phyloP scores from a whole-genome alignment of 495 filamentous ascomycete species.

The Parachaetomium inaequale region DNA sequence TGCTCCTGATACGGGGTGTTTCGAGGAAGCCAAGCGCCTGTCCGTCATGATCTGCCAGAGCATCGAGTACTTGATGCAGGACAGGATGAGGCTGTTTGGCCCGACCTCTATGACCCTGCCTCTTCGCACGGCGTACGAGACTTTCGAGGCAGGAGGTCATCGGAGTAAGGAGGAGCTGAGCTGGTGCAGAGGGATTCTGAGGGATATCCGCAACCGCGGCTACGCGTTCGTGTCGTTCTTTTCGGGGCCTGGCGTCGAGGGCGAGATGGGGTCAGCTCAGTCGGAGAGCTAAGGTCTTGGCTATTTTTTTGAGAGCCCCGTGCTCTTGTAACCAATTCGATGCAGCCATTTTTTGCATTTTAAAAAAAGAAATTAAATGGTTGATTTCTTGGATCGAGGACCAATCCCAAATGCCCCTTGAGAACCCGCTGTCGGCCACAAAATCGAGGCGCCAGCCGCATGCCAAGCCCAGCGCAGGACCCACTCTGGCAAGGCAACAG shows the following conservation, averaged over 20 bases:
- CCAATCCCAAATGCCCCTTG: neutral
- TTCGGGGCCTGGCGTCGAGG: neutral
- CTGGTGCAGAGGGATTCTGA: conserved; percentile 20
- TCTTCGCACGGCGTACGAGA: conserved; percentile 22
- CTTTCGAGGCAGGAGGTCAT: conserved; percentile 11
- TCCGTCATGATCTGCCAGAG: conserved; percentile 34
- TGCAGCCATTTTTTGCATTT: too few species aligned
- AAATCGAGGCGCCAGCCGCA: neutral
- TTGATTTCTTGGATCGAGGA: neutral
- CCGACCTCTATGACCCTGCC: conserved; percentile 37
- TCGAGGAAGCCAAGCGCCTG: conserved; percentile 17
- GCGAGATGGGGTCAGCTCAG: neutral
- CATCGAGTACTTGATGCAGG: conserved; percentile 38
- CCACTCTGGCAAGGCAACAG: conserved; percentile 24
- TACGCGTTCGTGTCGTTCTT: conserved; percentile 20
- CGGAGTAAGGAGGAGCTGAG: conserved; percentile 14
- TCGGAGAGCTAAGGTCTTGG: neutral
- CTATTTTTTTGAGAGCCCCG: neutral
- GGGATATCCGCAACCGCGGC: neutral
- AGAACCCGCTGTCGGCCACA: neutral
- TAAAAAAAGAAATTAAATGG: too few species aligned
- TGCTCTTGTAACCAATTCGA: too few species aligned
- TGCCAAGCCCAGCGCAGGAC: conserved; percentile 6
- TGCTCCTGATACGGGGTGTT: neutral
- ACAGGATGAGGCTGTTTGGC: conserved; percentile 43